Evolutionary conservation across 495 filamentous ascomycete genomes (phyloP), one percentile per base, ranked within the genome.

Genomic region (Rostrohypoxylon terebratum): DNA sequence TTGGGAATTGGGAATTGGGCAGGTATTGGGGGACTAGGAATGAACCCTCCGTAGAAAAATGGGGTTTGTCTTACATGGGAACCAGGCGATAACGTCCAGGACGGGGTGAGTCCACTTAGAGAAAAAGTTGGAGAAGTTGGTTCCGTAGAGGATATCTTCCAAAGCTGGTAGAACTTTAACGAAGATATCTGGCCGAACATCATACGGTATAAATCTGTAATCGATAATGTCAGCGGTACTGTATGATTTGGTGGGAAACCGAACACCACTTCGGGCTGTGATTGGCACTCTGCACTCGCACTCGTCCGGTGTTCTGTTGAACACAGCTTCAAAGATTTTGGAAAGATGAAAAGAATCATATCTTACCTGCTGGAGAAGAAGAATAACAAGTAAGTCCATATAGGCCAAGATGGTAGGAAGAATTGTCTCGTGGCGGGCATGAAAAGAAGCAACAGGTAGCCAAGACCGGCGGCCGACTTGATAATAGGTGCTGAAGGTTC

Each of bases 121-220:
- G 48, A 98, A 88, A 64, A 97, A 96, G 79, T 97, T 97, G 83
- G 93, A 96, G 54, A 98, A 88, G 82, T 97, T 97, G 33, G 93
- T 93, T 55, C 95, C 95, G 78, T 98, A 98, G 55, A 98, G 84
- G 61, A 98, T 96, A 80, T 98, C 97, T 79, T 98, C 95, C 68
- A 98, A 87, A n/a, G 95, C 92, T 3, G 95, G 95, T 11, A 98
- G 86, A 20, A 98, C 93, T 66, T 93, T 91, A 64, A 97, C 95
- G 92, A 94, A 97, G 72, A 98, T 97, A 47, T 92, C 91, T 51
- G 93, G 93, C 44, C 95, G 88, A 81, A 92, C 94, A 74, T 93
- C 92, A 63, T 87, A 86, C 9, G 93, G 91, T 70, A 98, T 91
- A 81, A 96, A 98, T 68, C 92, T 94, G 13, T 9, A 36, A 36